Evolutionary conservation across 768 basidiomycete species (phyloP).

Genomic region (Lentinula sp.): DNA sequence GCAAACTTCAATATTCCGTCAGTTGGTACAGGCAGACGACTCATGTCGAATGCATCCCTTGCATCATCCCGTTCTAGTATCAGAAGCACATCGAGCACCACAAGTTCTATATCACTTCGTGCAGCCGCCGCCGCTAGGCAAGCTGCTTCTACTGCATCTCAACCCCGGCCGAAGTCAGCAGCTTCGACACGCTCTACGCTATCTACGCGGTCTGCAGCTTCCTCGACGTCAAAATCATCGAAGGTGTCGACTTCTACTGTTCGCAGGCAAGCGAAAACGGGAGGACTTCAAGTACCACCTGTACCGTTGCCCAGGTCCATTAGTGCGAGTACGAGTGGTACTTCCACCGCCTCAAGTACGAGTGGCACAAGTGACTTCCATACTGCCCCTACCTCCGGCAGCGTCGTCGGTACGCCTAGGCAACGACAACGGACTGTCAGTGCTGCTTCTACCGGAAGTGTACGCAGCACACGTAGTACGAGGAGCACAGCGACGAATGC

Average conservation of each 20-base stretch:
- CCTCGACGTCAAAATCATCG: slow-evolving; percentile 1
- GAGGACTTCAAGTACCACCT: not conserved
- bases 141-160: not conserved
- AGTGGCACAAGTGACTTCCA: slow-evolving; percentile 2
- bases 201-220: slow-evolving; percentile 3
- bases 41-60: not conserved
- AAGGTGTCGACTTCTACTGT: slow-evolving; percentile 5
- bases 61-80: not conserved
- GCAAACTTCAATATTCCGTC: not conserved
- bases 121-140: not conserved
- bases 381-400: not conserved
- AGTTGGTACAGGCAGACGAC: not conserved
- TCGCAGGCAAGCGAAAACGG: not conserved
- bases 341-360: not conserved
- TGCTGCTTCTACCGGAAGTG: slow-evolving; percentile 8
- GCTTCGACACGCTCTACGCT: slow-evolving; percentile 2
- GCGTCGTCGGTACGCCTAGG: not conserved
- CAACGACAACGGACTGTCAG: slow-evolving; percentile 4
- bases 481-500: slow-evolving; percentile 3
- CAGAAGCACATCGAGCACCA: not conserved
- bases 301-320: slow-evolving; percentile 1
- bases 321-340: slow-evolving; percentile 1
- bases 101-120: slow-evolving; percentile 3
- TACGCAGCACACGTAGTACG: slow-evolving; percentile 6
- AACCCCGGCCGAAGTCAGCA: not conserved